Conservation (phyloP, 2,329 filamentous ascomycete genomes). For the Epichloe bromicola region DNA sequence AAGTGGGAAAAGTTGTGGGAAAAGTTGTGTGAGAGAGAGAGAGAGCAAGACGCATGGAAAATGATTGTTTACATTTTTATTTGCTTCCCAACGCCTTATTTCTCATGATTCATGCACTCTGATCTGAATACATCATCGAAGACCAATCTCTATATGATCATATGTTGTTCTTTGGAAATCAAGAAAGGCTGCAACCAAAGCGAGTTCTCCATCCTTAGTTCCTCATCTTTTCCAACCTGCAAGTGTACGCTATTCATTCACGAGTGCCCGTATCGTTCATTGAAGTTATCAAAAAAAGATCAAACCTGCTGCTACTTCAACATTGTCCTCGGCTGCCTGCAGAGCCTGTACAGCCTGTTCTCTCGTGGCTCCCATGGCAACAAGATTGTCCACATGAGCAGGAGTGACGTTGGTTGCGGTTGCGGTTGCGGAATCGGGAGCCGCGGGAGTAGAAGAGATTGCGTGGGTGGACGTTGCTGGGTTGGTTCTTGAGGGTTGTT, state of each 20-base stretch:
- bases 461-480: conserved; percentile 11
- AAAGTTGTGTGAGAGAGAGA: background rate
- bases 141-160: background rate
- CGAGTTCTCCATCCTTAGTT: background rate
- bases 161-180: background rate
- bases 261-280: background rate
- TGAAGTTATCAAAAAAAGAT: conserved; percentile 7
- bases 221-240: background rate
- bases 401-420: conserved; percentile 31
- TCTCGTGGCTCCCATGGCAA: conserved; percentile 63
- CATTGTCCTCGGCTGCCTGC: conserved; percentile 70
- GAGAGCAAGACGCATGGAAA: background rate
- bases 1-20: background rate
- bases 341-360: conserved; percentile 69
- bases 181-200: background rate
- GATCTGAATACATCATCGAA: background rate
- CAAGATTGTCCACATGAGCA: conserved; percentile 62
- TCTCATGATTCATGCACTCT: background rate
- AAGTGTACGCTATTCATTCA: background rate
- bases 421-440: conserved; percentile 8
- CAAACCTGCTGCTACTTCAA: conserved; percentile 42
- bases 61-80: background rate
- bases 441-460: conserved; percentile 12
- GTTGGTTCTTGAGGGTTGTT: conserved; percentile 9
- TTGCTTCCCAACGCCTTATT: background rate